These are phyloP conservation scores for Lactarius psammicola DNA, from an alignment of 768 basidiomycete genomes.

Conservation along the genomic window DNA sequence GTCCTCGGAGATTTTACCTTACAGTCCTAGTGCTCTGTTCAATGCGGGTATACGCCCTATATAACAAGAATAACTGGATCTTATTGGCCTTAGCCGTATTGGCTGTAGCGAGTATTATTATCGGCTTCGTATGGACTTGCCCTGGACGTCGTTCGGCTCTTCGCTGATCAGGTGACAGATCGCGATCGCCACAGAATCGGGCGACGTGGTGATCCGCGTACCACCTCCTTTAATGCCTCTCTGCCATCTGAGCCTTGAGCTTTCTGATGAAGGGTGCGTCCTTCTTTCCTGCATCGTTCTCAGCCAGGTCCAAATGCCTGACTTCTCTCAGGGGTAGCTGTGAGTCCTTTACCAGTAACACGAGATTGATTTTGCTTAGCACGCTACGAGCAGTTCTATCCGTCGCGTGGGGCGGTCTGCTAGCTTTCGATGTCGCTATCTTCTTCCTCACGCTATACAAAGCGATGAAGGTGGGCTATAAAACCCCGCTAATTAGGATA, in stretches of 20 bases:
- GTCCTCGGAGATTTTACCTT: neutral
- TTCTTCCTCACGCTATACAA: constrained; percentile 4
- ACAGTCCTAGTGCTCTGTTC: neutral
- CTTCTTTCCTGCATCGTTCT: neutral
- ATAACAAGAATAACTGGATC: neutral
- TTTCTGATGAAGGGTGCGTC: constrained; percentile 4
- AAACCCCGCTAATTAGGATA: neutral
- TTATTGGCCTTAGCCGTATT: neutral
- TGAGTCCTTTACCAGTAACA: neutral
- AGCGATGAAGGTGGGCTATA: neutral
- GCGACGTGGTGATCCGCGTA: neutral
- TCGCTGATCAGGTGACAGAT: neutral
- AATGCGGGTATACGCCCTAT: constrained; percentile 6
- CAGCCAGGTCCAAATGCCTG: neutral
- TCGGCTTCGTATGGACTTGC: neutral
- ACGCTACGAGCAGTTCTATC: neutral
- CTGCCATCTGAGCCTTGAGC: neutral
- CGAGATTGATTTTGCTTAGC: neutral
- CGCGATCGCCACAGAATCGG: constrained; percentile 4
- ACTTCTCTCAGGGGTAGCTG: neutral
- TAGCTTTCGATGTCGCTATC: neutral
- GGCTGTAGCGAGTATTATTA: neutral
- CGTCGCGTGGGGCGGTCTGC: neutral
- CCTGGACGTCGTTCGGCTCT: neutral
- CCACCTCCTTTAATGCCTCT: neutral